Evolutionary conservation across 768 basidiomycete genomes (phyloP).

Genomic region (Termitomyces sp.): DNA sequence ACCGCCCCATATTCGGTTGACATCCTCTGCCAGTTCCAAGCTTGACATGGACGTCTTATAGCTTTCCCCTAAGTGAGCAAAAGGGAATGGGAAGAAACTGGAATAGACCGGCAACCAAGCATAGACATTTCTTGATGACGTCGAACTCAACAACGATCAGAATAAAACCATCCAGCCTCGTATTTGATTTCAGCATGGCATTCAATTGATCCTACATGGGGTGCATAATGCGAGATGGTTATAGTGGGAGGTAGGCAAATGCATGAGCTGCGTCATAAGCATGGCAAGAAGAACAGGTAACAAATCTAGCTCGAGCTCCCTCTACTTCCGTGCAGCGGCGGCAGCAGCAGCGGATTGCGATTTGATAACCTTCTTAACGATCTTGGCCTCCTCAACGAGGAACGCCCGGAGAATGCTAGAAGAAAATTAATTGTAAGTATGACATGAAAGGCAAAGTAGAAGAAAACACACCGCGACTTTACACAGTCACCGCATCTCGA

Average conservation of each 20-base stretch:
- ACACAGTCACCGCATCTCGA: conserved; percentile 96
- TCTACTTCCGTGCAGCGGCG: conserved; percentile 39
- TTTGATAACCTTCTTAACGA: conserved; percentile 99
- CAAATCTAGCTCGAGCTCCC: conserved; percentile 1
- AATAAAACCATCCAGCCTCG: background rate
- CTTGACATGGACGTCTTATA: no score
- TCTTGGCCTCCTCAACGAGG: conserved; percentile 99
- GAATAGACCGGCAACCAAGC: background rate
- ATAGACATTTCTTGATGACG: background rate
- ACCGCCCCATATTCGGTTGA: no score
- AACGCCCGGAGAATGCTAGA: conserved; percentile 94
- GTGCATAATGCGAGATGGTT: conserved; percentile 21
- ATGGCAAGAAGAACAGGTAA: conserved; percentile 11
- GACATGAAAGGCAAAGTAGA: conserved; percentile 9
- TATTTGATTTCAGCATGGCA: conserved; percentile 6
- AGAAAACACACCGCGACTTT: conserved; percentile 74
- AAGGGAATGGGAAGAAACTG: no score
- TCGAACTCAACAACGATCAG: background rate
- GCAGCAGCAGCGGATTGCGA: conserved; percentile 45
- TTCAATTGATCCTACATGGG: conserved; percentile 20
- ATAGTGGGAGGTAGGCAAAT: conserved; percentile 11
- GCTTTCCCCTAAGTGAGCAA: no score
- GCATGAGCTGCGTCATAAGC: conserved; percentile 12
- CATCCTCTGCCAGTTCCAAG: no score
- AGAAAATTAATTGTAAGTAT: conserved; percentile 7